Percentiles rank a stretch among this genome's conserved stretches.
Conservation (phyloP, 1,284 basidiomycete genomes). For the Austropuccinia psidii region DNA sequence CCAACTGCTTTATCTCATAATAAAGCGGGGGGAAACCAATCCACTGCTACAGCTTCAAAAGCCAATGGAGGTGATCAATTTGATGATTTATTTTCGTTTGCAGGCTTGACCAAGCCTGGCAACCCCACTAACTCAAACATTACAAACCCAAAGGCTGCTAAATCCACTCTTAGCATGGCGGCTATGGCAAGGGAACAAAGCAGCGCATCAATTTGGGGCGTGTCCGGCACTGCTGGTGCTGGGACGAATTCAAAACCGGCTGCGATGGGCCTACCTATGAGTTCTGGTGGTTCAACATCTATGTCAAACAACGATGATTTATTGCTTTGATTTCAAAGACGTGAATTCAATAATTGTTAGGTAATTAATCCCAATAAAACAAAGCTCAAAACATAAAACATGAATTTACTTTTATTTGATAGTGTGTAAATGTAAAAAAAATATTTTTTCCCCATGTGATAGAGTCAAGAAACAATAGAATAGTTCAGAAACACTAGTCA, state of each 20-base stretch:
- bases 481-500: too few relatives aligned
- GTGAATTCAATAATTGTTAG: too few relatives aligned
- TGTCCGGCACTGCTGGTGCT: background rate
- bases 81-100: constrained; percentile 33
- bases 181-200: constrained; percentile 34
- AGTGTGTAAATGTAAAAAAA: too few relatives aligned
- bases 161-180: constrained; percentile 23
- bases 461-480: too few relatives aligned
- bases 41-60: background rate
- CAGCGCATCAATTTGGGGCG: constrained; percentile 35
- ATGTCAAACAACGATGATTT: constrained; percentile 14
- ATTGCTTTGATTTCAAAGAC: constrained; percentile 13
- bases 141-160: background rate
- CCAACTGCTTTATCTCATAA: background rate
- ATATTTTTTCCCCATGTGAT: too few relatives aligned
- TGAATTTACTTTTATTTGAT: too few relatives aligned
- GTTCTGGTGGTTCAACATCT: background rate
- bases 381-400: too few relatives aligned
- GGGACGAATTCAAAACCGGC: background rate
- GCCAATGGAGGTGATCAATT: constrained; percentile 15
- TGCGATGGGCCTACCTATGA: background rate
- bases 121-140: background rate
- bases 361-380: too few relatives aligned
- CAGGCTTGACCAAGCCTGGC: constrained; percentile 7
- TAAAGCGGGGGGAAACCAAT: background rate